Evolutionary conservation across 768 basidiomycete genomes (phyloP), one percentile per base, ranked within the genome.

Genomic region (Hericium alpestre): DNA sequence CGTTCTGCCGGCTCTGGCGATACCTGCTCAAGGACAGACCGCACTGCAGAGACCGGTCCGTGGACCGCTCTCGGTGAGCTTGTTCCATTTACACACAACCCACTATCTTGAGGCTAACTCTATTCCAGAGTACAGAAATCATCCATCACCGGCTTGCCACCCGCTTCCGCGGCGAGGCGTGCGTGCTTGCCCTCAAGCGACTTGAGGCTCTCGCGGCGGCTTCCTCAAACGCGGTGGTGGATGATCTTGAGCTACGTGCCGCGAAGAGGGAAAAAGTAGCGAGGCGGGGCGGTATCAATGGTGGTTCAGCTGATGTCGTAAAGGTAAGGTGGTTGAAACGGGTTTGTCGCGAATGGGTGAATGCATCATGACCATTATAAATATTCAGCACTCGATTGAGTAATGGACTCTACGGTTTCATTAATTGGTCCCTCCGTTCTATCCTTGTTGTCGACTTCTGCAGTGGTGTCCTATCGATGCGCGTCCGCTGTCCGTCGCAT

Each of bases 311-410:
- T 23, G 72, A 73, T 51, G 75, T 71, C 57, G 70, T 70, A 63
- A 78, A 72, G 53, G 64, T 76, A 52, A 73, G 78, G 6, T 83
- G 83, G 83, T 69, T 79, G 50, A 81, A 76, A 62, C 72, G 72
- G n/a, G 77, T 79, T 25, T 86, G 84, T 65, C 70, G 73, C 3
- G 74, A 78, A 69, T 70, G 66, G 68, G 62, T 56, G 32, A 60
- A 56, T 27, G 40, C 41, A 27, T n/a, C 22, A 38, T 58, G 43
- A 46, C 32, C 32, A 10, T 32, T 32, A 32, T 32, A 6, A 32
- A 32, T 27, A 32, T 32, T 7, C 6, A 32, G 32, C 32, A 32
- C 32, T 7, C 32, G 32, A 32, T 32, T 32, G 32, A 32, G 32
- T 10, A 32, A 32, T 32, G 32, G 9, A 32, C 32, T 32, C 32